Conservation (phyloP, 2,329 filamentous ascomycete genomes). For the Purpureocillium lavendulum region DNA sequence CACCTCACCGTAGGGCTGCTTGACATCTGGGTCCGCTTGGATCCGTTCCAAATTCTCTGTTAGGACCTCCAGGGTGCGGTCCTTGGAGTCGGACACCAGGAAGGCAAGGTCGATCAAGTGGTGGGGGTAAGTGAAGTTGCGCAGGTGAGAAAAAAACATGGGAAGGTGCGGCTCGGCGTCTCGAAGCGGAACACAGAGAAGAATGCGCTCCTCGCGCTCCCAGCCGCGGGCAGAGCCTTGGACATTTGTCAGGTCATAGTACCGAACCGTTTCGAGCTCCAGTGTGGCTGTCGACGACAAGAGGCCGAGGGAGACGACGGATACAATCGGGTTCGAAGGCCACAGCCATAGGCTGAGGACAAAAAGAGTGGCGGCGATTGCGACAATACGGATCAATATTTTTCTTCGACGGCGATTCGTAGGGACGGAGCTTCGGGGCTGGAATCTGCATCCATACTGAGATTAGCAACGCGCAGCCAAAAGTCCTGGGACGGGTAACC, state of each 20-base stretch:
- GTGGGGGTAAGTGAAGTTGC: conserved; percentile 95
- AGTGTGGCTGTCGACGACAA: conserved; percentile 59
- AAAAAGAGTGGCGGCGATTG: conserved; percentile 48
- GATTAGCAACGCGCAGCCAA: background rate
- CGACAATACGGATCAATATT: conserved; percentile 59
- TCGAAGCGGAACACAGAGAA: conserved; percentile 87
- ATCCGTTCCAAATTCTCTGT: conserved; percentile 67
- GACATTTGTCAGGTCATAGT: conserved; percentile 90
- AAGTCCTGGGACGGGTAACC: conserved; percentile 13
- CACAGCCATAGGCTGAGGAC: conserved; percentile 70
- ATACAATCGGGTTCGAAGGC: conserved; percentile 55
- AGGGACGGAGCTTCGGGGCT: conserved; percentile 68
- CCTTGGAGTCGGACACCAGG: conserved; percentile 93
- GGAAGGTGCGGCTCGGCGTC: conserved; percentile 86
- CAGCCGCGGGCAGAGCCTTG: conserved; percentile 88
- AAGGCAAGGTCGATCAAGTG: conserved; percentile 95
- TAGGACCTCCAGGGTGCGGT: conserved; percentile 73
- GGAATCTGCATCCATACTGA: conserved; percentile 42
- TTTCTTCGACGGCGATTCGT: conserved; percentile 65
- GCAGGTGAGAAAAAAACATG: conserved; percentile 98
- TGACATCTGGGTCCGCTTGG: conserved; percentile 70
- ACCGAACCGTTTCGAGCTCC: conserved; percentile 88
- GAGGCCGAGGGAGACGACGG: conserved; percentile 59
- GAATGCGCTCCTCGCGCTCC: conserved; percentile 91
- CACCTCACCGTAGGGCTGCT: conserved; percentile 86